Evolutionary conservation across 331 rosid species (phyloP).

Genomic region (Rhamnella rubrinervis): DNA sequence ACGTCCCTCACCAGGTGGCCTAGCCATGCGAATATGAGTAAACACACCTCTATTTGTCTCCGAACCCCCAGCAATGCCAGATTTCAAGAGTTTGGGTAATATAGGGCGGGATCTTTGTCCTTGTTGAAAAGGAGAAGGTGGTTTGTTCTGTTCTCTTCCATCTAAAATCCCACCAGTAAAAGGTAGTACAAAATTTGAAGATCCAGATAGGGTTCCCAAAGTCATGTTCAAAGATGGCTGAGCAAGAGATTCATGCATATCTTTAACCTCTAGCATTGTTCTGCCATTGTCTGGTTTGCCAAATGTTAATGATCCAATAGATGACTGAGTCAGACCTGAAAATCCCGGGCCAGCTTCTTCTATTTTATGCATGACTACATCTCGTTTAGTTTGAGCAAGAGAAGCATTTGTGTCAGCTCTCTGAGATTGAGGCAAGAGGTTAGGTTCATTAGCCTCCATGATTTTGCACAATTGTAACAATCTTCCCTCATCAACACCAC

Average conservation of each 20-base stretch:
- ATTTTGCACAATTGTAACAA: slow-evolving; percentile 79
- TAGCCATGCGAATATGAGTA: slow-evolving; percentile 68
- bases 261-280: slow-evolving; percentile 53
- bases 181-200: slow-evolving; percentile 41
- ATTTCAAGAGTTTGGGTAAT: slow-evolving; percentile 65
- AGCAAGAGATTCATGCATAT: slow-evolving; percentile 39
- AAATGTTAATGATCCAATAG: slow-evolving; percentile 55
- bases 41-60: slow-evolving; percentile 48
- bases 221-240: slow-evolving; percentile 73
- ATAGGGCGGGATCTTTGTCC: slow-evolving; percentile 71
- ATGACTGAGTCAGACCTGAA: slow-evolving; percentile 49
- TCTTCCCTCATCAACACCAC: slow-evolving; percentile 69
- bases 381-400: slow-evolving; percentile 42
- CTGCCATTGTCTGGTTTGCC: slow-evolving; percentile 52
- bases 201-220: slow-evolving; percentile 62
- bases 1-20: slow-evolving; percentile 94
- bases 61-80: slow-evolving; percentile 34
- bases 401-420: slow-evolving; percentile 42
- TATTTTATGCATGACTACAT: slow-evolving; percentile 33
- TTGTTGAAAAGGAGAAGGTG: slow-evolving; percentile 55
- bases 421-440: slow-evolving; percentile 43
- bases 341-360: slow-evolving; percentile 51
- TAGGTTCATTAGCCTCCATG: slow-evolving; percentile 74
- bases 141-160: slow-evolving; percentile 58
- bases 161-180: slow-evolving; percentile 53